Evolutionary conservation across 305 asterid species (phyloP).

Genomic region (Stenogyne calaminthoides): DNA sequence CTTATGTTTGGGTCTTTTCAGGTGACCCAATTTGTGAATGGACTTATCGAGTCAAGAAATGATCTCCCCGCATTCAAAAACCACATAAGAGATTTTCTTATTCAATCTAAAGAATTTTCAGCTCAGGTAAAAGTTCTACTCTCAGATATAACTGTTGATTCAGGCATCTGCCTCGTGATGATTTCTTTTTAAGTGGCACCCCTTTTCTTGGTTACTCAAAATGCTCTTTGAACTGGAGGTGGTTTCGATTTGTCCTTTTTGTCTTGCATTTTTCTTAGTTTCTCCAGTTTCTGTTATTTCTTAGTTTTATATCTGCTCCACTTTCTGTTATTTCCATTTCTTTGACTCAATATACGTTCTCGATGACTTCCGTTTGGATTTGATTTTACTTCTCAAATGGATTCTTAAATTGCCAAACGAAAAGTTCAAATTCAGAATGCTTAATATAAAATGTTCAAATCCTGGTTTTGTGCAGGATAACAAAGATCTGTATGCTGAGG

Average conservation of each 20-base stretch:
- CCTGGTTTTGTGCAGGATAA: conserved; percentile 62
- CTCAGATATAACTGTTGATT: background rate
- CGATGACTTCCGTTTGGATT: background rate
- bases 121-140: conserved; percentile 68
- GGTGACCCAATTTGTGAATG: conserved; percentile 91
- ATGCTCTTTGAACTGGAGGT: too few species aligned
- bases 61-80: conserved; percentile 76
- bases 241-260: too few species aligned
- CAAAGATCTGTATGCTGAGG: conserved; percentile 96
- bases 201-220: background rate
- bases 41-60: conserved; percentile 73
- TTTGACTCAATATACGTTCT: background rate
- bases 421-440: background rate
- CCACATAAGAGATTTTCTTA: conserved; percentile 89
- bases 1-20: conserved; percentile 34
- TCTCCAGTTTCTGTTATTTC: too few species aligned
- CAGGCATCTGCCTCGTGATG: background rate
- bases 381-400: background rate
- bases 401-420: background rate
- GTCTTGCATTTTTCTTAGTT: too few species aligned
- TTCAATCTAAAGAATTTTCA: conserved; percentile 94
- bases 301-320: too few species aligned
- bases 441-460: background rate
- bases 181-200: background rate
- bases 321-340: too few species aligned